Evolutionary conservation across 2,329 filamentous ascomycete species (phyloP).

Genomic region (Penicillium olsonii): DNA sequence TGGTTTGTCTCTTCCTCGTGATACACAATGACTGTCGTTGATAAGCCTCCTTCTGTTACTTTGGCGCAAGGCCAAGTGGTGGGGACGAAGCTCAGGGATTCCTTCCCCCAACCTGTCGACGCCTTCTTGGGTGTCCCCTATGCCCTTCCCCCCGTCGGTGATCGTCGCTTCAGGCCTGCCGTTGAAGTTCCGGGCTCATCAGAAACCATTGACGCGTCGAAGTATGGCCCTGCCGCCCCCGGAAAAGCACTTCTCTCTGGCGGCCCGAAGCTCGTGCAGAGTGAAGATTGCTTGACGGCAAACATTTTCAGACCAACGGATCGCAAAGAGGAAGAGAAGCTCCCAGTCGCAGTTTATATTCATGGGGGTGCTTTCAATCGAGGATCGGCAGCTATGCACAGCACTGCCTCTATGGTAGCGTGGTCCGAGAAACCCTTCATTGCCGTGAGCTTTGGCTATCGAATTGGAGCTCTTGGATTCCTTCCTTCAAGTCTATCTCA

Average conservation of each 20-base stretch:
- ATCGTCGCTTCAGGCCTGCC: constrained; percentile 49
- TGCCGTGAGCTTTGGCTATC: constrained; percentile 49
- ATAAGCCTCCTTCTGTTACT: constrained; percentile 12
- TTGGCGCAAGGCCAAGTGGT: constrained; percentile 34
- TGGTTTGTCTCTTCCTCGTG: not conserved
- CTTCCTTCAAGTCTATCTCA: constrained; percentile 58
- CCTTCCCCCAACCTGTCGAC: constrained; percentile 31
- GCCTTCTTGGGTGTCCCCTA: constrained; percentile 55
- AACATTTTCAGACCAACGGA: constrained; percentile 43
- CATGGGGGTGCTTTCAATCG: constrained; percentile 45
- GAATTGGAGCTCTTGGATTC: constrained; percentile 63
- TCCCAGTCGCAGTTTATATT: constrained; percentile 45
- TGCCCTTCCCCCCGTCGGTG: constrained; percentile 48
- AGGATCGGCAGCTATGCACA: constrained; percentile 45
- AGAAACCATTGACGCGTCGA: constrained; percentile 37
- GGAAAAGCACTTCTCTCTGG: constrained; percentile 51
- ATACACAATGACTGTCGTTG: constrained; percentile 2
- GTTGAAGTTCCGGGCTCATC: constrained; percentile 25
- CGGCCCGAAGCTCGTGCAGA: constrained; percentile 53
- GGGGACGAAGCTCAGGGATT: constrained; percentile 26
- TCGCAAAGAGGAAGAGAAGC: constrained; percentile 16
- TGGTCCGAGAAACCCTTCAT: constrained; percentile 51
- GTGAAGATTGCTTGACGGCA: constrained; percentile 45
- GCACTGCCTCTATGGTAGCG: constrained; percentile 63
- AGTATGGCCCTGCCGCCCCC: constrained; percentile 35